phyloP scores from a whole-genome alignment of 306 rosid genomes.

The Fragaria vesca region DNA sequence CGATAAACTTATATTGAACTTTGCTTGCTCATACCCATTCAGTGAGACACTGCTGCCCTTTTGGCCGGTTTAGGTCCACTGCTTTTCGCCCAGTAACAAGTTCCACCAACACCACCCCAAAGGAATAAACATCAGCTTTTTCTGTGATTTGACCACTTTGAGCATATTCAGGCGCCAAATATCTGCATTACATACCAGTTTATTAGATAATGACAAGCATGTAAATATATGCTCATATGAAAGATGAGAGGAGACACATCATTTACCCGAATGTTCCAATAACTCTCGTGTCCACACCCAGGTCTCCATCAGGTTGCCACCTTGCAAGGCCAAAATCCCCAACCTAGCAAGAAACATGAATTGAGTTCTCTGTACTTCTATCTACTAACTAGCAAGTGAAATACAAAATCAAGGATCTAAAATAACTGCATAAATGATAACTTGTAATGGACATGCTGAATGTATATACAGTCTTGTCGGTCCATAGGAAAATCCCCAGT shows the following conservation, averaged over 20 bases:
- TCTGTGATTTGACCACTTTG: slow-evolving; percentile 99
- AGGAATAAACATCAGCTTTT: slow-evolving; percentile 95
- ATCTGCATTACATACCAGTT: slow-evolving; percentile 45
- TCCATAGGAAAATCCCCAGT: not conserved
- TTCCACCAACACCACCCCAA: slow-evolving; percentile 95
- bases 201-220: slow-evolving; percentile 17
- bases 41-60: slow-evolving; percentile 97
- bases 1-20: not conserved
- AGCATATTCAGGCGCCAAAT: slow-evolving; percentile 97
- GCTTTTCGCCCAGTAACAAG: slow-evolving; percentile 95
- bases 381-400: not conserved
- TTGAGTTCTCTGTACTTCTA: slow-evolving; percentile 9
- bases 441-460: not conserved
- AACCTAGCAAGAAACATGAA: slow-evolving; percentile 51
- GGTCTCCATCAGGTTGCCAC: slow-evolving; percentile 99
- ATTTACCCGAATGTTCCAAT: slow-evolving; percentile 98
- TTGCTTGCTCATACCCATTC: slow-evolving; percentile 72
- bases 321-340: slow-evolving; percentile 99
- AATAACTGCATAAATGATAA: not conserved
- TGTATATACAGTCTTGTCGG: not conserved
- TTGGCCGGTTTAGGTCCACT: slow-evolving; percentile 86
- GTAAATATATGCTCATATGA: not conserved
- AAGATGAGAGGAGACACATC: not conserved
- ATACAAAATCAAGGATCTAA: slow-evolving; percentile 21
- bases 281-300: slow-evolving; percentile 93